A percentile compares a stretch with the other conserved stretches of the same genome.
Conservation (phyloP, 169 alveolate species). For the Eimeria praecox region DNA sequence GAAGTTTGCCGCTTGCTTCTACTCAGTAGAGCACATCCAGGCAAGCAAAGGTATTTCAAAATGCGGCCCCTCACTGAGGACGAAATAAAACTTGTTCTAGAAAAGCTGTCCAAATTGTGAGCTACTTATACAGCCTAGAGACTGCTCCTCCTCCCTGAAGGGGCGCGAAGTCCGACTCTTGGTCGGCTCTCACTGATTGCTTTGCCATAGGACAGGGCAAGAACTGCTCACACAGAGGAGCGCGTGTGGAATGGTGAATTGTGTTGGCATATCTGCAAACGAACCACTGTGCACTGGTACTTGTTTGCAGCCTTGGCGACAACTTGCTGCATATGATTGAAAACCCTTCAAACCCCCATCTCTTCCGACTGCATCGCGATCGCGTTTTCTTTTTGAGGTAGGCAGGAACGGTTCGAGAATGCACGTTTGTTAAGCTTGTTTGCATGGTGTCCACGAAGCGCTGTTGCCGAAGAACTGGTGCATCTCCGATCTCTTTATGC, state of each 20-base stretch:
- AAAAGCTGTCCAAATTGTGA: conserved; percentile 90
- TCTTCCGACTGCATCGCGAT: conserved; percentile 92
- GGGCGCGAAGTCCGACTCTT: not conserved
- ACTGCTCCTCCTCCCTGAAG: not conserved
- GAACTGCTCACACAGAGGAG: not conserved
- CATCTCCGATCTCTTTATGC: not conserved
- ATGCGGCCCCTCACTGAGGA: conserved; percentile 95
- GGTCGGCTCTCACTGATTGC: not conserved
- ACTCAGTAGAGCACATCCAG: not conserved
- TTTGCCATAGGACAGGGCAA: not conserved
- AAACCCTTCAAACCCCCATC: conserved; percentile 91
- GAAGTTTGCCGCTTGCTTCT: not conserved
- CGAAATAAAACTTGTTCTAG: conserved; percentile 91
- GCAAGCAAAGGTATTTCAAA: conserved; percentile 41
- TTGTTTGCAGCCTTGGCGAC: conserved; percentile 88
- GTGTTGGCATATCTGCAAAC: not conserved
- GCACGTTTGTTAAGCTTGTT: not conserved
- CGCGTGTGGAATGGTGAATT: not conserved
- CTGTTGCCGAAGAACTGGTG: too few relatives aligned
- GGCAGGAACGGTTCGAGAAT: not conserved
- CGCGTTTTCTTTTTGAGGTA: conserved; percentile 92
- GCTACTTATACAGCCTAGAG: not conserved
- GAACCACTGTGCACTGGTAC: not conserved
- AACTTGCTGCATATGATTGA: conserved; percentile 92
- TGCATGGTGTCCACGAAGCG: too few relatives aligned